These are phyloP conservation scores for Fusarium guadeloupense DNA, from an alignment of 2,329 filamentous ascomycete genomes.

Conservation along the genomic window DNA sequence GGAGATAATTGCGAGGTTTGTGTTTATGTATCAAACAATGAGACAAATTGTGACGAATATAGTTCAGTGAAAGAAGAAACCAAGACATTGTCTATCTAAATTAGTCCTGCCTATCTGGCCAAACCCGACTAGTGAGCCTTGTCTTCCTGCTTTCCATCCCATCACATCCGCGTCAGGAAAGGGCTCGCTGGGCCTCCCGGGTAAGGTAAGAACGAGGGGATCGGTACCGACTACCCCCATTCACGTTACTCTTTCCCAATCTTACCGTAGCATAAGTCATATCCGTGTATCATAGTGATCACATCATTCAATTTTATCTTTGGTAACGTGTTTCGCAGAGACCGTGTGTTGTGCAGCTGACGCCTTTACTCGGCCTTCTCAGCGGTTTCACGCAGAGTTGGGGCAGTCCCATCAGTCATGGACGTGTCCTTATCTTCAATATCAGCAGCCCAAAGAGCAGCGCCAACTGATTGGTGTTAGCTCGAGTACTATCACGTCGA, in stretches of 20 bases:
- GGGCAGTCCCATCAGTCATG: slow-evolving; percentile 62
- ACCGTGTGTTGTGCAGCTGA: slow-evolving; percentile 4
- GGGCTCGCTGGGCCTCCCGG: not conserved
- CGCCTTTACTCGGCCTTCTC: slow-evolving; percentile 56
- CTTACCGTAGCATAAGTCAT: not conserved
- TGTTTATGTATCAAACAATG: slow-evolving; percentile 3
- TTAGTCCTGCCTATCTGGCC: not conserved
- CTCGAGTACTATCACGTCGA: not conserved
- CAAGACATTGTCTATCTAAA: slow-evolving; percentile 3
- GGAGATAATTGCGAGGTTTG: slow-evolving; percentile 27
- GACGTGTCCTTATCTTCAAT: slow-evolving; percentile 68
- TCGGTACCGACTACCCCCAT: not conserved
- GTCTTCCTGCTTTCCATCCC: not conserved
- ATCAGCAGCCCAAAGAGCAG: slow-evolving; percentile 93
- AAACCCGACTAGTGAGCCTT: not conserved
- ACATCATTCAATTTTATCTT: not conserved
- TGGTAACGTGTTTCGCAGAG: slow-evolving; percentile 7
- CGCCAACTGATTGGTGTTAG: slow-evolving; percentile 69
- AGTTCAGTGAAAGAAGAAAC: slow-evolving; percentile 2
- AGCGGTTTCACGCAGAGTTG: slow-evolving; percentile 58
- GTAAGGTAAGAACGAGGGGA: not conserved
- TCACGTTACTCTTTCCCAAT: not conserved
- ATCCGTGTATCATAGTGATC: not conserved
- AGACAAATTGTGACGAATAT: slow-evolving; percentile 15
- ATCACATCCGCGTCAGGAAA: not conserved